Evolutionary conservation across 257 asterid genomes (phyloP).

Genomic region (Salvia miltiorrhiza): DNA sequence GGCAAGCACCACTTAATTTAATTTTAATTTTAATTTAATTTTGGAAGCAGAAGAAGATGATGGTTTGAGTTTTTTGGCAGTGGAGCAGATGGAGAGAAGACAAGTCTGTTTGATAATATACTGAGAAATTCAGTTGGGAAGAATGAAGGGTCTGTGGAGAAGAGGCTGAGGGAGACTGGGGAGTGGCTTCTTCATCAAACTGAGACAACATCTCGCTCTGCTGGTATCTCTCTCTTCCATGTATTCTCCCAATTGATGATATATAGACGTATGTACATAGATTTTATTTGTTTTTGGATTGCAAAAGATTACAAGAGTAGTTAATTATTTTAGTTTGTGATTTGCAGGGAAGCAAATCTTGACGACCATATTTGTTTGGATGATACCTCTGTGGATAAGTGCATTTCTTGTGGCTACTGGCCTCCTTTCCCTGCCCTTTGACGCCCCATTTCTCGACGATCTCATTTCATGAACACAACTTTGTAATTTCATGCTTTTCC

Average conservation of each 20-base stretch:
- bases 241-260: no score
- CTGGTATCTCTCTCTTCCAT: slow-evolving; percentile 30
- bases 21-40: no score
- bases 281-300: no score
- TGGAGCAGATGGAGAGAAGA: slow-evolving; percentile 33
- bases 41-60: neutral
- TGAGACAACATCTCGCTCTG: slow-evolving; percentile 43
- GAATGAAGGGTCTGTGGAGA: slow-evolving; percentile 64
- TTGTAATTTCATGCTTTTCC: no score
- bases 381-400: slow-evolving; percentile 60
- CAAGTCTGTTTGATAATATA: slow-evolving; percentile 35
- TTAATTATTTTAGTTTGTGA: no score
- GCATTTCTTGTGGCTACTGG: slow-evolving; percentile 65
- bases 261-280: no score
- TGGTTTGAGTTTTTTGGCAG: slow-evolving; percentile 18
- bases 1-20: slow-evolving; percentile 29
- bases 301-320: no score
- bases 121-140: slow-evolving; percentile 46
- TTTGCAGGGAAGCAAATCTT: slow-evolving; percentile 66
- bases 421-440: slow-evolving; percentile 46
- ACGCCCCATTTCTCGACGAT: slow-evolving; percentile 50
- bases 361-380: slow-evolving; percentile 41
- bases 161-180: slow-evolving; percentile 71
- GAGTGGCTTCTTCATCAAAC: slow-evolving; percentile 57
- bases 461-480: slow-evolving; percentile 5